A percentile compares a stretch with the other conserved stretches of the same genome.
These are phyloP conservation scores for Spizellomyces sp. DNA, from an alignment of 192 early-diverging fungal genomes.

Conservation along the genomic window DNA sequence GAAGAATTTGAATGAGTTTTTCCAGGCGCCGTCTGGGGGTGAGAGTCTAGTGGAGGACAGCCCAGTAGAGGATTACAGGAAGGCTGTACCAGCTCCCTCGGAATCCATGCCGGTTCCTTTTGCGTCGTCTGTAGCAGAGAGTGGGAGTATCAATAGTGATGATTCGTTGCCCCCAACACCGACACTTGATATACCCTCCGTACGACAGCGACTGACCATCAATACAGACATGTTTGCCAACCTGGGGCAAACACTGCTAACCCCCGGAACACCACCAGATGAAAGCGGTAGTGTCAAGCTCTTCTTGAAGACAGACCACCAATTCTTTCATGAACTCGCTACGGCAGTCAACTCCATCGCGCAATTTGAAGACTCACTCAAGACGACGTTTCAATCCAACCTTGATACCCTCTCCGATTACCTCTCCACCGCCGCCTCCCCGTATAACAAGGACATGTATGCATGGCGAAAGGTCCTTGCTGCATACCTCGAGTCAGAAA, in stretches of 20 bases:
- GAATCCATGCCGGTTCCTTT: neutral
- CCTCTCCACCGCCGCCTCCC: constrained; percentile 64
- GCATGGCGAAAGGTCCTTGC: constrained; percentile 72
- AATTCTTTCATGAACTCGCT: constrained; percentile 27
- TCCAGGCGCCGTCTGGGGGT: neutral
- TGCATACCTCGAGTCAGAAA: constrained; percentile 69
- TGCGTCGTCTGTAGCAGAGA: neutral
- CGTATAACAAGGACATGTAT: constrained; percentile 76
- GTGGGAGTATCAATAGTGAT: neutral
- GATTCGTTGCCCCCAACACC: neutral
- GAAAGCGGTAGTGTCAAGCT: constrained; percentile 18
- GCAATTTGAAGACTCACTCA: constrained; percentile 58
- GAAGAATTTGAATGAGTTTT: neutral
- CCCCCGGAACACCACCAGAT: neutral
- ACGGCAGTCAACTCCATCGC: constrained; percentile 23
- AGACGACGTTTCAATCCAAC: constrained; percentile 55
- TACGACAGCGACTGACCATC: neutral
- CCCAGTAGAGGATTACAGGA: no score
- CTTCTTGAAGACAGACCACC: constrained; percentile 19
- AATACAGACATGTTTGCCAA: neutral
- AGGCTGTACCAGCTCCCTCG: no score
- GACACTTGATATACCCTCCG: neutral
- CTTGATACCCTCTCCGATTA: constrained; percentile 53
- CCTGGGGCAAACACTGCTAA: neutral
- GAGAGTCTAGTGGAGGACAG: no score